Base-by-base conservation (phyloP, 164 flowering plant genomes). In the Tinospora cordifolia region DNA sequence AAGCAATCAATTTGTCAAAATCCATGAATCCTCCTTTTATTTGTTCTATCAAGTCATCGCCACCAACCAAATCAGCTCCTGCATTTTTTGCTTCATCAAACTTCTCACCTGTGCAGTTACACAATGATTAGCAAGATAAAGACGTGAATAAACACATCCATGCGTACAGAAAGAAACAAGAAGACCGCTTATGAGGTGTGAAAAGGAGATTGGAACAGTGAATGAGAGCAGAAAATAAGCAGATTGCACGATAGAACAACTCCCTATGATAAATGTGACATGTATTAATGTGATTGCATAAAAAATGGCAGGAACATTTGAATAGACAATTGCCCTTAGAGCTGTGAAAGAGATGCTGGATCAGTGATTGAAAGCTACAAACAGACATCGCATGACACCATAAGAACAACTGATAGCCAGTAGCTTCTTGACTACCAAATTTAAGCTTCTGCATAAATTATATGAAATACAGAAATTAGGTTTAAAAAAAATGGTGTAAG, bases 31-130 rank as follows among this genome's bases (percentile, higher is more conserved):
- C 99, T 74, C 79, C 92, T 79, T 88, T 94, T 72, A 94, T 94
- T 77, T 87, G 88, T 79, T 81, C 81, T 70, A 94, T 89, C 84
- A 94, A 81, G 71, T 94, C 98, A 49, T 87, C 96, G 51, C 96
- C 97, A 58, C 99, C 99, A 72, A 94, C 98, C 74, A 94, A 39
- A 80, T 94, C 99, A 75, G 99, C 99, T 80, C 99, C 99, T 8
- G 98, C 93, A 83, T 75, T 87, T 82, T 84, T 89, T 68, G 99
- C 99, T 82, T 94, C 98, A 71, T 94, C 99, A 39, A 92, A 72
- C 84, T 84, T 92, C 69, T 94, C 99, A 80, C 98, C 99, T 92
- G 78, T 38, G 72, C 13, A 81, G 46, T 22, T 47, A 66, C 57
- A 39, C 7, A 67, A 39, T 65, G 24, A 75, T 69, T 58, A 72